Evolutionary conservation across 2,329 filamentous ascomycete genomes (phyloP).

Genomic region (Colletotrichum karsti): DNA sequence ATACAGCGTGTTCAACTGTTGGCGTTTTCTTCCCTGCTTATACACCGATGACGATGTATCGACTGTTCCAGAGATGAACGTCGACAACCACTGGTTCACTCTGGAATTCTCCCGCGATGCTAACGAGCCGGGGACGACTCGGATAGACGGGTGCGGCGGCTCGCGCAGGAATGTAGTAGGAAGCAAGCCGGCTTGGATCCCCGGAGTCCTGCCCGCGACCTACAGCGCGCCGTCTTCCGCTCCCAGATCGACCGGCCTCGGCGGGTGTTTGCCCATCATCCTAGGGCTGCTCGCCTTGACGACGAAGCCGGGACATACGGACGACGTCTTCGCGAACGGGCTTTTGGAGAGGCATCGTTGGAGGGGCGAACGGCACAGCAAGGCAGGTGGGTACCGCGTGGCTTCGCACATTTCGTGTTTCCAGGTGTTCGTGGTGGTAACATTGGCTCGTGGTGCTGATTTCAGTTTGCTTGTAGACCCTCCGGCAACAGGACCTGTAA

Average conservation of each 20-base stretch:
- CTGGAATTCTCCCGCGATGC: conserved; percentile 38
- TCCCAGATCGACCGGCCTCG: conserved; percentile 40
- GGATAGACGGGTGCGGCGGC: conserved; percentile 35
- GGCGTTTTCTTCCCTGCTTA: conserved; percentile 27
- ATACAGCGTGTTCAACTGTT: conserved; percentile 27
- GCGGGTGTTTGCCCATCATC: conserved; percentile 47
- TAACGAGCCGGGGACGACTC: conserved; percentile 22
- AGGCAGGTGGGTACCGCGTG: conserved; percentile 19
- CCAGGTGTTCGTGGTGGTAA: too few relatives aligned
- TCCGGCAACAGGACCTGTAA: conserved; percentile 34
- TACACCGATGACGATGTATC: background rate
- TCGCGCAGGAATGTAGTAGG: conserved; percentile 38
- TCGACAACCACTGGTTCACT: conserved; percentile 34
- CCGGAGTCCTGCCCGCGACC: conserved; percentile 41
- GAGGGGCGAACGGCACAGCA: background rate
- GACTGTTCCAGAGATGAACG: conserved; percentile 18
- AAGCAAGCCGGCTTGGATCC: conserved; percentile 45
- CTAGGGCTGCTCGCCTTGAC: conserved; percentile 48
- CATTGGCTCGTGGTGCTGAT: too few relatives aligned
- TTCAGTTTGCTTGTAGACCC: conserved; percentile 31
- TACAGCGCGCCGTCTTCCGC: conserved; percentile 34
- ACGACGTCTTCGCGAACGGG: conserved; percentile 4
- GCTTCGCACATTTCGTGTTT: too few relatives aligned
- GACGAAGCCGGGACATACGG: background rate
- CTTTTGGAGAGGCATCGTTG: conserved; percentile 20